Evolutionary conservation across 129 eudicot species (phyloP).

Genomic region (Arctium minus): DNA sequence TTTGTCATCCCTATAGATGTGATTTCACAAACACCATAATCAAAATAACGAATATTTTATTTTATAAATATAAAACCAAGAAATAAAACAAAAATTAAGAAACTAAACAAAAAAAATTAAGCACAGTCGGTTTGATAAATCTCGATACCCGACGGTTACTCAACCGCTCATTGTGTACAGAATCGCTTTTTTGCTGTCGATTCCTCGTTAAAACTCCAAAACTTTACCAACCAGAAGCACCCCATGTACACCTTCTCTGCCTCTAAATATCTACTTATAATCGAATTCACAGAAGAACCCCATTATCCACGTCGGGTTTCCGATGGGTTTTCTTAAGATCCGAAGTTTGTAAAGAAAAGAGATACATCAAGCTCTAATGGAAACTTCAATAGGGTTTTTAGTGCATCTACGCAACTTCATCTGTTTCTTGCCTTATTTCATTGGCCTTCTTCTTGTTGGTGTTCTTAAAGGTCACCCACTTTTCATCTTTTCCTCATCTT

Average conservation of each 20-base stretch:
- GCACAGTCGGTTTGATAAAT: slow-evolving; percentile 6
- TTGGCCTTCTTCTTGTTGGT: slow-evolving; percentile 84
- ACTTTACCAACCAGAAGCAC: slow-evolving; percentile 17
- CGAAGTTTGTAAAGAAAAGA: neutral
- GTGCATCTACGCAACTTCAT: slow-evolving; percentile 64
- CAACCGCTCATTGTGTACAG: slow-evolving; percentile 25
- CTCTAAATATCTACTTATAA: slow-evolving; percentile 1
- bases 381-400: slow-evolving; percentile 61
- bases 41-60: no score
- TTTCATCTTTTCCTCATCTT: neutral
- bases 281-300: neutral
- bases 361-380: slow-evolving; percentile 34
- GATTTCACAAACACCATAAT: no score
- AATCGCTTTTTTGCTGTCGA: neutral
- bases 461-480: slow-evolving; percentile 60
- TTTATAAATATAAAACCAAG: neutral
- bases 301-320: neutral
- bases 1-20: no score
- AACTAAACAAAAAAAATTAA: neutral
- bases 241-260: neutral
- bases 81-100: neutral
- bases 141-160: slow-evolving; percentile 34
- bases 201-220: slow-evolving; percentile 3
- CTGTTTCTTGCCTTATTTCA: slow-evolving; percentile 77
- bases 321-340: slow-evolving; percentile 8